Evolutionary conservation across 2,329 filamentous ascomycete genomes (phyloP).

Genomic region (Amylocarpus encephaloides): DNA sequence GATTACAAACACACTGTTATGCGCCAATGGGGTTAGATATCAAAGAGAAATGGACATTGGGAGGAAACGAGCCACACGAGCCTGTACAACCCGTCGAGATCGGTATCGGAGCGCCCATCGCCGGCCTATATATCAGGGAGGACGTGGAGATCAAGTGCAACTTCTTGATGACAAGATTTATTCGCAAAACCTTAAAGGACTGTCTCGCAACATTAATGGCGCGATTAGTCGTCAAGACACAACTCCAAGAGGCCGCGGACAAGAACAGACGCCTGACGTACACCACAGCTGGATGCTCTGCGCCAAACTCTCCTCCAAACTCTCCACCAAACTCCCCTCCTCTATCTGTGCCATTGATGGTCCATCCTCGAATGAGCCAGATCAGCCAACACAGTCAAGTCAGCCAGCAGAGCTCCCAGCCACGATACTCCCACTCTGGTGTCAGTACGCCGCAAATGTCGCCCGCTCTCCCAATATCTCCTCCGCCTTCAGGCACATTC

Average conservation of each 20-base stretch:
- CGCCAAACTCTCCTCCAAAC: not conserved
- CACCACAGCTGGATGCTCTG: slow-evolving; percentile 2
- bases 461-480: not conserved
- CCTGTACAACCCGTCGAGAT: slow-evolving; percentile 57
- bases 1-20: slow-evolving; percentile 75
- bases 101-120: slow-evolving; percentile 55
- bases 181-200: slow-evolving; percentile 74
- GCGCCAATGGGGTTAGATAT: slow-evolving; percentile 77
- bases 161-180: slow-evolving; percentile 64
- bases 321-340: slow-evolving; percentile 7
- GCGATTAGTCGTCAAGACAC: slow-evolving; percentile 46
- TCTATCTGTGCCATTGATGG: not conserved
- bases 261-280: slow-evolving; percentile 19
- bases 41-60: slow-evolving; percentile 68
- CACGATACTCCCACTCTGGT: not conserved
- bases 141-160: slow-evolving; percentile 79
- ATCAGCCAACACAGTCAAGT: slow-evolving; percentile 1
- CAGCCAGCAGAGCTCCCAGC: slow-evolving; percentile 2
- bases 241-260: slow-evolving; percentile 27
- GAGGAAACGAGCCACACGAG: slow-evolving; percentile 65
- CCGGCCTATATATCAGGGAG: slow-evolving; percentile 72
- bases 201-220: slow-evolving; percentile 67
- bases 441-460: not conserved
- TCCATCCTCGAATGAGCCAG: not conserved
- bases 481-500: slow-evolving; percentile 4